These are phyloP conservation scores for Aspergillus neotritici DNA, from an alignment of 2,329 filamentous ascomycete genomes.

Conservation along the genomic window DNA sequence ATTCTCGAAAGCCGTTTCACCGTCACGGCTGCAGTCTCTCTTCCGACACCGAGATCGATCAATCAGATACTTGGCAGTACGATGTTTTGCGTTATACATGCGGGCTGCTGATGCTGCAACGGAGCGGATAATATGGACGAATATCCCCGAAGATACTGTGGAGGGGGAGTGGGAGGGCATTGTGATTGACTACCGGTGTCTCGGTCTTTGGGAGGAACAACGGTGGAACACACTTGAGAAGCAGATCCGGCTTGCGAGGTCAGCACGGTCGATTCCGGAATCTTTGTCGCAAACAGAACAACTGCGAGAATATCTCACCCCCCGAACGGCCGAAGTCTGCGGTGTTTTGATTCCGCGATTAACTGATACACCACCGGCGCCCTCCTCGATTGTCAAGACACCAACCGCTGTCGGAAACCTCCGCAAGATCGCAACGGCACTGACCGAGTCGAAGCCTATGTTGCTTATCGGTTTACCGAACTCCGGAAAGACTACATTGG, in stretches of 20 bases:
- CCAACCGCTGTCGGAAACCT: slow-evolving; percentile 69
- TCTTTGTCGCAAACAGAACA: slow-evolving; percentile 23
- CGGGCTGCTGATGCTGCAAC: slow-evolving; percentile 73
- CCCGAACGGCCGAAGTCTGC: slow-evolving; percentile 60
- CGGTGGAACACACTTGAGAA: slow-evolving; percentile 43
- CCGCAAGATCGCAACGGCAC: slow-evolving; percentile 58
- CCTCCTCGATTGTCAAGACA: slow-evolving; percentile 61
- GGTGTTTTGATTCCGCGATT: slow-evolving; percentile 58
- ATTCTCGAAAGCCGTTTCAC: slow-evolving; percentile 61
- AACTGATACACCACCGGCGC: slow-evolving; percentile 46
- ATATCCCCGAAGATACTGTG: slow-evolving; percentile 60
- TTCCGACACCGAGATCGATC: slow-evolving; percentile 55
- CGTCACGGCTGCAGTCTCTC: slow-evolving; percentile 62
- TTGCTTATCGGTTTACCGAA: slow-evolving; percentile 78
- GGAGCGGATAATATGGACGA: slow-evolving; percentile 62
- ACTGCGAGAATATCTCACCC: slow-evolving; percentile 44
- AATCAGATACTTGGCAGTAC: slow-evolving; percentile 74
- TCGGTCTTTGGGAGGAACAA: slow-evolving; percentile 59
- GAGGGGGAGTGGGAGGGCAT: slow-evolving; percentile 69
- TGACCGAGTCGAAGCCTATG: slow-evolving; percentile 66
- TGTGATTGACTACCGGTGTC: slow-evolving; percentile 71
- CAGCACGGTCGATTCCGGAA: slow-evolving; percentile 17
- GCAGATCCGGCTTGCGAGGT: slow-evolving; percentile 20
- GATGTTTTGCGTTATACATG: slow-evolving; percentile 73
- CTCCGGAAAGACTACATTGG: slow-evolving; percentile 81